Evolutionary conservation across 169 alveolate genomes (phyloP).

Genomic region (Eimeria acervulina): DNA sequence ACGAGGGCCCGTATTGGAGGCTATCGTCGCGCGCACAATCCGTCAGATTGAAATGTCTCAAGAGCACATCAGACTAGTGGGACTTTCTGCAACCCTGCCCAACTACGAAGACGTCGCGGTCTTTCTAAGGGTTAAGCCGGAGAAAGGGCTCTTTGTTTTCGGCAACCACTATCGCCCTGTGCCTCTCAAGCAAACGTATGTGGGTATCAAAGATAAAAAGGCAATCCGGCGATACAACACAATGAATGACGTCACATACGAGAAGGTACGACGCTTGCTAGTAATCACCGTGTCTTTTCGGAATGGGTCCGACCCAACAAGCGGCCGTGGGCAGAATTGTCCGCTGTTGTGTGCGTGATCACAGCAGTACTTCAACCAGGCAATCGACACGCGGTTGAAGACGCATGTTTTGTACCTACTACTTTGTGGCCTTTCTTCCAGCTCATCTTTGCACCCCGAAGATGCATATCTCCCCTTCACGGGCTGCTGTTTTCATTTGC

Average conservation of each 20-base stretch:
- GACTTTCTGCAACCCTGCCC: conserved; percentile 99
- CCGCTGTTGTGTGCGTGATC: background rate
- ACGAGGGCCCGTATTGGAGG: conserved; percentile 99
- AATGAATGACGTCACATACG: conserved; percentile 98
- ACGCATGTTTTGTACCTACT: background rate
- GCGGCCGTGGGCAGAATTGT: background rate
- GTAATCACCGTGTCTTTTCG: background rate
- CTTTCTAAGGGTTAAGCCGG: conserved; percentile 96
- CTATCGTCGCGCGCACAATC: conserved; percentile 99
- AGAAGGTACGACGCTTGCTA: conserved; percentile 89
- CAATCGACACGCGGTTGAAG: background rate
- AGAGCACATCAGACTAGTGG: conserved; percentile 95
- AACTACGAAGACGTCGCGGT: conserved; percentile 99
- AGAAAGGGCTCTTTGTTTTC: conserved; percentile 97
- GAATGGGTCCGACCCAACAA: background rate
- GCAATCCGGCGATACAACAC: conserved; percentile 97
- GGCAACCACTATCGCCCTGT: conserved; percentile 99
- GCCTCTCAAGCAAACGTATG: conserved; percentile 97
- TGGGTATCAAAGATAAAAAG: conserved; percentile 99
- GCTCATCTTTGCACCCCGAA: conserved; percentile 10
- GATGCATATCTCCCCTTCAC: background rate
- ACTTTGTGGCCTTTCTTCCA: background rate
- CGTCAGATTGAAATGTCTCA: conserved; percentile 94
- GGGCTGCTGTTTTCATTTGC: background rate
- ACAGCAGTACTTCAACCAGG: background rate